Evolutionary conservation across 306 rosid genomes (phyloP), one percentile per base, ranked within the genome.

Genomic region (Vigna angularis): DNA sequence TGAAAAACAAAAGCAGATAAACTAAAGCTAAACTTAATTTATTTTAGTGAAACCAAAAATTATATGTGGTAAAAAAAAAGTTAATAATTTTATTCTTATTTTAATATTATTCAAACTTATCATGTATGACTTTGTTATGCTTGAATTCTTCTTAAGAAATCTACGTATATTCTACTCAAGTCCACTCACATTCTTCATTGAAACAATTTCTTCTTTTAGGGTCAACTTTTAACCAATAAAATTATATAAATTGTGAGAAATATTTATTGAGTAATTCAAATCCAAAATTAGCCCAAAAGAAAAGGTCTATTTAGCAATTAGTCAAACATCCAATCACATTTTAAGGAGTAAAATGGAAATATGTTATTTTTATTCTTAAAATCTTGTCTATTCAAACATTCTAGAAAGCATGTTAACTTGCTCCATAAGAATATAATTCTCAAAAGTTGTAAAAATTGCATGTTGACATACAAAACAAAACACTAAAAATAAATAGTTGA

Each of bases 121-220:
- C 70, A 1, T 65, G 10, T 65, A 65, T 65, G 70, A 65, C 70
- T 65, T n/a, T 4, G 17, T n/a, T 11, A 10, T 11, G 51, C 51
- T 38, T 18, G 51, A 10, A 8, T 9, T 64, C 30, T 59, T 17
- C 1, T 38, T 3, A 8, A n/a, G 9, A 64, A 36, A 24, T 38
- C 70, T 4, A 9, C n/a, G 6, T 12, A 24, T 32, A 26, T 11
- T 59, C 66, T 59, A 28, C 38, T 0, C 2, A 26, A 58, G 65
- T 58, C n/a, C 26, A 58, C 38, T 58, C 18, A 36, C 7, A 34
- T 36, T 62, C 28, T 40, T 11, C 70, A 12, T 20, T 0, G 17
- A 66, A 66, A 42, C 34, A 66, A 18, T 20, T 10, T 11, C 5
- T 40, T 40, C 40, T 17, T 40, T 11, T 4, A 24, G 2, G 32